These are phyloP conservation scores for Elaeagnus macrophylla DNA, from an alignment of 306 rosid species.

Conservation along the genomic window DNA sequence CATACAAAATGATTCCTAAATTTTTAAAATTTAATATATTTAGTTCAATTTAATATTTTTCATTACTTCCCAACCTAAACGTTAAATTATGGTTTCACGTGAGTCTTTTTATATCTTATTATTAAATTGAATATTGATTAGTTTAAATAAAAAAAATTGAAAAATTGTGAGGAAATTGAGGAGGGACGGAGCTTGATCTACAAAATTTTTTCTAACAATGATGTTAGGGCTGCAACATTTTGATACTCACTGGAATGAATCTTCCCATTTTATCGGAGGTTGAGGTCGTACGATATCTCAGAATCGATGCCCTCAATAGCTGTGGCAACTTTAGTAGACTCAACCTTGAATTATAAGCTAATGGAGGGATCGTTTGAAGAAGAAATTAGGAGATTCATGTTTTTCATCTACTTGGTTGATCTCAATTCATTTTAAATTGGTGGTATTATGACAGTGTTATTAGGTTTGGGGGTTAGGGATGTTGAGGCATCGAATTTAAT, in stretches of 20 bases:
- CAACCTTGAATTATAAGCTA: slow-evolving; percentile 34
- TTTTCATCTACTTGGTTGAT: slow-evolving; percentile 30
- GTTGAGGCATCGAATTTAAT: slow-evolving; percentile 25
- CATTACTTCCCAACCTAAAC: too few species aligned
- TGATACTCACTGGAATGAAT: background rate
- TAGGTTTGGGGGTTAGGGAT: slow-evolving; percentile 13
- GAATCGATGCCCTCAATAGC: slow-evolving; percentile 18
- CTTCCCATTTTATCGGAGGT: slow-evolving; percentile 22
- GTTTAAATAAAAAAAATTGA: too few species aligned
- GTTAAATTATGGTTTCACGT: too few species aligned
- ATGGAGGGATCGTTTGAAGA: slow-evolving; percentile 14
- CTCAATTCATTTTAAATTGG: slow-evolving; percentile 28
- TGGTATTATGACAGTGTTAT: slow-evolving; percentile 18
- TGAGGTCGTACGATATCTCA: slow-evolving; percentile 47
- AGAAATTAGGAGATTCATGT: slow-evolving; percentile 22
- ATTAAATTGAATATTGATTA: too few species aligned
- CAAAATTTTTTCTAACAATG: too few species aligned
- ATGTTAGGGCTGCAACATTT: background rate
- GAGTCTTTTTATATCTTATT: too few species aligned
- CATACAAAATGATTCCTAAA: too few species aligned
- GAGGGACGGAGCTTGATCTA: too few species aligned
- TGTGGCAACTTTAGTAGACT: slow-evolving; percentile 1
- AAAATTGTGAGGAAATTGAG: too few species aligned
- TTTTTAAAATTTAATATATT: too few species aligned
- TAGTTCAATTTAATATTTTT: too few species aligned